These are phyloP conservation scores for Euphrasia confusa DNA, from an alignment of 257 asterid species.

Conservation along the genomic window DNA sequence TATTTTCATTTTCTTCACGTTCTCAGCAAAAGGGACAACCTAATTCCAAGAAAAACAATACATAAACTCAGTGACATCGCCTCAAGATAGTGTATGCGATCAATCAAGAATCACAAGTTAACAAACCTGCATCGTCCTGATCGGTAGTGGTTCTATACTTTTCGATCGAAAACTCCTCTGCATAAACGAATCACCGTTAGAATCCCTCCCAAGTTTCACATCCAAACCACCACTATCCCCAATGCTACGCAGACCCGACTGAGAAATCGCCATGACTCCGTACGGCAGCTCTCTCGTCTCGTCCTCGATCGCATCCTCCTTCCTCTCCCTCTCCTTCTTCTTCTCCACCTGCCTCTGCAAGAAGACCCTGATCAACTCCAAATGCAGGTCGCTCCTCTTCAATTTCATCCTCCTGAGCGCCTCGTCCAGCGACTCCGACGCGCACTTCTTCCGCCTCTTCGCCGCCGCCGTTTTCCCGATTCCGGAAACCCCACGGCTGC, in stretches of 20 bases:
- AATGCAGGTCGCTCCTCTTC: slow-evolving; percentile 77
- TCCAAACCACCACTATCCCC: slow-evolving; percentile 38
- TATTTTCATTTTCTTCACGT: slow-evolving; percentile 47
- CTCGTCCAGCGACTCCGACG: slow-evolving; percentile 81
- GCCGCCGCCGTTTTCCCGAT: slow-evolving; percentile 31
- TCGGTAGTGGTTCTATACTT: slow-evolving; percentile 73
- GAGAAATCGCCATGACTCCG: slow-evolving; percentile 83
- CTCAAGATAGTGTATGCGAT: background rate
- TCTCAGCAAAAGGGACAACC: slow-evolving; percentile 64
- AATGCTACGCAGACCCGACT: slow-evolving; percentile 19
- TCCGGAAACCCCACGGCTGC: slow-evolving; percentile 39
- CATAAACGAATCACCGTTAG: slow-evolving; percentile 26
- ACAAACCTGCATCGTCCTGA: slow-evolving; percentile 77
- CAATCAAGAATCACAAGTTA: slow-evolving; percentile 1
- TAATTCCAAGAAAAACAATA: slow-evolving; percentile 26
- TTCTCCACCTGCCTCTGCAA: slow-evolving; percentile 78
- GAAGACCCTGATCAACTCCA: slow-evolving; percentile 81
- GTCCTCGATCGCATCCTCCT: slow-evolving; percentile 33
- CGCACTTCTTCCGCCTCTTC: slow-evolving; percentile 37
- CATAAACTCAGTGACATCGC: slow-evolving; percentile 1
- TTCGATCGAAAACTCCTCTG: slow-evolving; percentile 78
- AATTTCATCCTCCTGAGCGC: slow-evolving; percentile 76
- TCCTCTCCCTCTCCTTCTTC: slow-evolving; percentile 57
- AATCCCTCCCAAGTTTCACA: slow-evolving; percentile 53
- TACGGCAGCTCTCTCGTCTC: slow-evolving; percentile 58